Base-by-base conservation (phyloP, 805 yeast genomes). In the Myxozyma lipomycoides region DNA sequence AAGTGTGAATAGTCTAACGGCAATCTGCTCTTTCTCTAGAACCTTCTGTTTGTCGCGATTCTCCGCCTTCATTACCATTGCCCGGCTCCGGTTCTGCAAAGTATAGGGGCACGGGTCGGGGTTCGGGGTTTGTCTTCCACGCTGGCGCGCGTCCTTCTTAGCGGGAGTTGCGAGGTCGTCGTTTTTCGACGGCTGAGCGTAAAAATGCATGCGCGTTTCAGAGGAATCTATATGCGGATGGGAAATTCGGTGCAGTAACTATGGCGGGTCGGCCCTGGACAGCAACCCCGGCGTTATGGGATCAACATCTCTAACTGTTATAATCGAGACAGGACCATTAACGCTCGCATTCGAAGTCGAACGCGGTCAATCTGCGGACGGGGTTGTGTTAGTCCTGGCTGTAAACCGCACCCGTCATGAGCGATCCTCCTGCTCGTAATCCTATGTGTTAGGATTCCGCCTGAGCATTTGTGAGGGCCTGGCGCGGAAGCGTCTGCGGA, bases 231-330 rank as follows among this genome's bases (percentile, higher is more conserved):
- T 49, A 54, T 51, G 58, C 58, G 58, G 58, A 51, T 54, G 58
- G 58, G 58, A 54, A 54, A 54, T 54, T 54, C 58, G 58, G 58
- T 54, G 58, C 36, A 50, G 58, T 43, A 44, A 54, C 36, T 17
- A 40, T 40, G 7, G 38, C n/a, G 38, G 6, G n/a, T 10, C 38
- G 34, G 34, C 34, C 15, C 12, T 10, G 10, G 12, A 28, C 10
- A 28, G 15, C 10, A 28, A 28, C 12, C 34, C 15, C 34, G 34
- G 10, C 12, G 12, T 28, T 28, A 15, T 28, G 34, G 15, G 10
- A 10, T 28, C 34, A 10, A 10, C 12, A 28, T 28, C 15, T 28
- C 12, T 28, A n/a, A n/a, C n/a, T 28, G 34, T 28, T 10, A 10
- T 10, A 10, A 10, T 10, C 34, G 34, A 10, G 34, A 10, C 34